phyloP scores from a whole-genome alignment of 2,329 filamentous ascomycete species.

The Sordariomycetes sp. region DNA sequence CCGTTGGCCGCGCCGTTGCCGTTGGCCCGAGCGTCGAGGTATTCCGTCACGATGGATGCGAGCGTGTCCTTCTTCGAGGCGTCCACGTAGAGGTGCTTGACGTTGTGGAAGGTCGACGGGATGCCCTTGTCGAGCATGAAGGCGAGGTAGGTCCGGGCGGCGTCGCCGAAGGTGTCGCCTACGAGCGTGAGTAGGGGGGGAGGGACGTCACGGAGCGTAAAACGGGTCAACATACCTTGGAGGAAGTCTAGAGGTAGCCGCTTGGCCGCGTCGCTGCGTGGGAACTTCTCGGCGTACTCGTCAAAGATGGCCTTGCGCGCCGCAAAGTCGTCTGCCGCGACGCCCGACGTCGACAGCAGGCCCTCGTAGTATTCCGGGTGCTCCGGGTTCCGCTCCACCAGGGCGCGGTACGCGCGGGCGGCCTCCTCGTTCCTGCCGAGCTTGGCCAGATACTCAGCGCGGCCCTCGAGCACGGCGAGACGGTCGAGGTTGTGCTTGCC shows the following conservation, averaged over 20 bases:
- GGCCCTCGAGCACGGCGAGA: conserved; percentile 71
- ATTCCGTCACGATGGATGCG: conserved; percentile 63
- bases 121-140: conserved; percentile 85
- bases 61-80: conserved; percentile 64
- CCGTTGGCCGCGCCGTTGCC: conserved; percentile 22
- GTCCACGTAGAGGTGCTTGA: conserved; percentile 84
- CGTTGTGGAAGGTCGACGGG: conserved; percentile 89
- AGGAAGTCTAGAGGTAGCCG: conserved; percentile 85
- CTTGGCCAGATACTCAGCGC: conserved; percentile 71
- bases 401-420: conserved; percentile 61
- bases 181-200: conserved; percentile 3
- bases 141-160: conserved; percentile 67
- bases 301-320: conserved; percentile 59
- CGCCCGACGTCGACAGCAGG: conserved; percentile 54
- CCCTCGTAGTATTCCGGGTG: conserved; percentile 76
- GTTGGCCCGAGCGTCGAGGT: conserved; percentile 44
- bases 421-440: conserved; percentile 71
- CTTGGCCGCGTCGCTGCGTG: conserved; percentile 72
- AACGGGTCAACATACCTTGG: conserved; percentile 34
- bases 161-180: conserved; percentile 68
- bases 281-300: conserved; percentile 67
- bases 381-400: conserved; percentile 81
- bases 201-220: background rate
- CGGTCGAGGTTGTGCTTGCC: conserved; percentile 72
- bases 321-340: conserved; percentile 43